A percentile compares a stretch with the other conserved stretches of the same genome.
Evolutionary conservation across 2,329 filamentous ascomycete genomes (phyloP).

Genomic region (Canariomyces notabilis): DNA sequence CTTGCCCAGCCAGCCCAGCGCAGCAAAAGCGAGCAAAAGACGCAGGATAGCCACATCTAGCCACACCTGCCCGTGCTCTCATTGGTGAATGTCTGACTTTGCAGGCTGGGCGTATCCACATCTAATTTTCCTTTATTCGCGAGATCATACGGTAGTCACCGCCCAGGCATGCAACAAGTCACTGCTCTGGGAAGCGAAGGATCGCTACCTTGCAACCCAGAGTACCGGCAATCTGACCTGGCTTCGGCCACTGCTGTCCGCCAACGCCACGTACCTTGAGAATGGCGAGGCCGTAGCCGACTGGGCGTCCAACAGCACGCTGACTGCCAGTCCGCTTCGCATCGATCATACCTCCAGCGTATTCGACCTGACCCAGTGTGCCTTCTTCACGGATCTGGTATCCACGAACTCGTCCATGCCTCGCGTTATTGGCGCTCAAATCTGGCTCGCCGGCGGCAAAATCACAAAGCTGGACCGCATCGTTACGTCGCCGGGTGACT

Average conservation of each 20-base stretch:
- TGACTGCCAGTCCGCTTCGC: not conserved
- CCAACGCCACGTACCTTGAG: slow-evolving; percentile 5
- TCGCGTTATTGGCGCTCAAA: slow-evolving; percentile 12
- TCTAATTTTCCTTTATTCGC: not conserved
- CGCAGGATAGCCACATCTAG: too few relatives aligned
- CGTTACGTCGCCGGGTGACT: slow-evolving; percentile 8
- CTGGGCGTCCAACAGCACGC: slow-evolving; percentile 1
- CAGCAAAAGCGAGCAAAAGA: too few relatives aligned
- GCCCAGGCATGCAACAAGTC: not conserved
- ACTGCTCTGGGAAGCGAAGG: slow-evolving; percentile 5
- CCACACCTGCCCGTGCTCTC: too few relatives aligned
- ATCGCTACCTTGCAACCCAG: slow-evolving; percentile 11
- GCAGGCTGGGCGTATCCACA: not conserved
- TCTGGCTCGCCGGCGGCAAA: not conserved
- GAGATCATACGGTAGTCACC: not conserved
- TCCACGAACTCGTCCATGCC: not conserved
- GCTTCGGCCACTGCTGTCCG: not conserved
- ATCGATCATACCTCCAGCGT: slow-evolving; percentile 12
- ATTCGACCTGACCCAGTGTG: slow-evolving; percentile 11
- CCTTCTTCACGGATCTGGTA: slow-evolving; percentile 9
- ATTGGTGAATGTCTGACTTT: not conserved
- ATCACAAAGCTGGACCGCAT: slow-evolving; percentile 9
- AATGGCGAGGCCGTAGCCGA: slow-evolving; percentile 1
- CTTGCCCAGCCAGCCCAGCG: too few relatives aligned
- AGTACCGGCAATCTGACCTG: slow-evolving; percentile 6